Evolutionary conservation across 2,329 filamentous ascomycete species (phyloP).

Genomic region (Atkinsonella hypoxylon): DNA sequence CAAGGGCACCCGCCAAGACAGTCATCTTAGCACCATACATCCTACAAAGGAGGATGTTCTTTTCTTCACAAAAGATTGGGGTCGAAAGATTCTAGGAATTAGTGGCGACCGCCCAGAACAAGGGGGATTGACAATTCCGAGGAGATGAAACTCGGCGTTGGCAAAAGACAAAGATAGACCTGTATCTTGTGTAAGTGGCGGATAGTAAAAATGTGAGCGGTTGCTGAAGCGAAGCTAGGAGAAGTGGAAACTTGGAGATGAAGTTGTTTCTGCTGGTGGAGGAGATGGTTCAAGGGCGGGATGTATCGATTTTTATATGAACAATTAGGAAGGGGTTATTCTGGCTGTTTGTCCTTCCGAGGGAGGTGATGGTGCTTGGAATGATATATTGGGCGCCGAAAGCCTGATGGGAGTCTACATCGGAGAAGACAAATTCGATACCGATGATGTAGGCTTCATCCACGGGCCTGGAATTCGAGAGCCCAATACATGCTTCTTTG

Average conservation of each 20-base stretch:
- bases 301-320: neutral
- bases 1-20: constrained; percentile 12
- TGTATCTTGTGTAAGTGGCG: neutral
- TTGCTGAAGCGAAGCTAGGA: neutral
- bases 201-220: neutral
- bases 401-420: neutral
- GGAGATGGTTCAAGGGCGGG: neutral
- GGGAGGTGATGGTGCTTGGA: neutral
- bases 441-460: too few relatives aligned
- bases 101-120: neutral
- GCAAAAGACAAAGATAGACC: neutral
- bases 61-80: neutral
- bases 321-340: neutral
- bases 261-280: neutral
- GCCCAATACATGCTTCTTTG: too few relatives aligned
- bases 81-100: neutral
- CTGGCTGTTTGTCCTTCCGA: neutral
- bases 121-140: neutral
- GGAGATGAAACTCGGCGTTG: neutral
- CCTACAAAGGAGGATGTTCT: neutral
- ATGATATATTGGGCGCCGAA: neutral
- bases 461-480: too few relatives aligned
- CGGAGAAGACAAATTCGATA: neutral
- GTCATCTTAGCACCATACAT: constrained; percentile 21
- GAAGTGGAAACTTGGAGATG: neutral